These are phyloP conservation scores for Periconia macrospinosa DNA, from an alignment of 2,329 filamentous ascomycete genomes.

Conservation along the genomic window DNA sequence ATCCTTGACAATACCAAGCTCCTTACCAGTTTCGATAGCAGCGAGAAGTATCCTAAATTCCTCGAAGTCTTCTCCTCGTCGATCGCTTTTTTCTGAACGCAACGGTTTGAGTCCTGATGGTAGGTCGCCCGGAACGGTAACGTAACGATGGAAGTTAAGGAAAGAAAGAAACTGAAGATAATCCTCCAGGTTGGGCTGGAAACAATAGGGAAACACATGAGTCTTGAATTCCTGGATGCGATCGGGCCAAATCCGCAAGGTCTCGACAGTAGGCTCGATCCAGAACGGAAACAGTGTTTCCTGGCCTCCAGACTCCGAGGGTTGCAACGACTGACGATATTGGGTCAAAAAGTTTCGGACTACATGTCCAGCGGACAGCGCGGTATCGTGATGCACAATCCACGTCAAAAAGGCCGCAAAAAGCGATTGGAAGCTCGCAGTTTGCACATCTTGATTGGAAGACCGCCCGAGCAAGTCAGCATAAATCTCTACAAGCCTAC, in stretches of 20 bases:
- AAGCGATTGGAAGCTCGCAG: constrained; percentile 18
- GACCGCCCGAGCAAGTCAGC: constrained; percentile 9
- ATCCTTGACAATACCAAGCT: constrained; percentile 49
- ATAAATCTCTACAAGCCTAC: constrained; percentile 46
- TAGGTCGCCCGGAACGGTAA: constrained; percentile 20
- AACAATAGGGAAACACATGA: constrained; percentile 52
- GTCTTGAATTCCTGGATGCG: constrained; percentile 46
- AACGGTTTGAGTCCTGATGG: constrained; percentile 14
- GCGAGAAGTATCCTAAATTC: constrained; percentile 42
- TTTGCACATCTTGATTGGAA: neutral
- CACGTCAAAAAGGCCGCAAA: constrained; percentile 36
- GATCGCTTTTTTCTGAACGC: constrained; percentile 1
- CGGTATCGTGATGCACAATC: constrained; percentile 45
- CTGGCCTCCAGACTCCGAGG: constrained; percentile 1
- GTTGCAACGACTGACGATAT: constrained; percentile 21
- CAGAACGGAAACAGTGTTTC: constrained; percentile 32
- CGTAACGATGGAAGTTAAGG: constrained; percentile 38
- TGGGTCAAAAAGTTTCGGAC: constrained; percentile 38
- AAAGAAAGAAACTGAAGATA: constrained; percentile 46
- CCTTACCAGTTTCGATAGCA: constrained; percentile 49
- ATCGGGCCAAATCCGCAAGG: constrained; percentile 37
- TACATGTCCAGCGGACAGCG: constrained; percentile 42
- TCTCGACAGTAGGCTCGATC: constrained; percentile 41
- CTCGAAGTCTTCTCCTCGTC: constrained; percentile 18
- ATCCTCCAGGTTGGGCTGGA: constrained; percentile 44